Conservation (phyloP, 1,139 yeast genomes). For the Debaryomyces nepalensis region DNA sequence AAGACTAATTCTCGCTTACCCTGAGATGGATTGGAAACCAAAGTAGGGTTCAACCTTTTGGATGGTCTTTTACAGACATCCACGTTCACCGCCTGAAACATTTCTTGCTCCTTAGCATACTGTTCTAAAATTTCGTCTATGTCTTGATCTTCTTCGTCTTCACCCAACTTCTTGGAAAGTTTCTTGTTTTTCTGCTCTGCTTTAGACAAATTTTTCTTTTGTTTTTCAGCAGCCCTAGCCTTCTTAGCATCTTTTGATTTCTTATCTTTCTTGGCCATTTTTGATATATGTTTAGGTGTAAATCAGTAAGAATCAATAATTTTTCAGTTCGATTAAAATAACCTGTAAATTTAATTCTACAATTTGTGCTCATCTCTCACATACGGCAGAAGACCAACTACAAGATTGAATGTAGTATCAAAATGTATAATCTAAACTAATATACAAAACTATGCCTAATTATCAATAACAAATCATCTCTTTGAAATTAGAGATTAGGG, state of each 20-base stretch:
- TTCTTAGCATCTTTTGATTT: conserved; percentile 90
- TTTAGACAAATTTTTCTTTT: conserved; percentile 73
- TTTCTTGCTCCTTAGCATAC: conserved; percentile 78
- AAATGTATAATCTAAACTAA: conserved; percentile 8
- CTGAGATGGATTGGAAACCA: conserved; percentile 77
- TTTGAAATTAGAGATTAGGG: neutral
- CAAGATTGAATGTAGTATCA: conserved; percentile 1
- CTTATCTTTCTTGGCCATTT: conserved; percentile 84
- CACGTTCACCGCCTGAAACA: conserved; percentile 71
- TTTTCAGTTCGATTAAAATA: conserved; percentile 2
- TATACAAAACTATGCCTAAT: conserved; percentile 8
- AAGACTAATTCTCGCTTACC: conserved; percentile 77
- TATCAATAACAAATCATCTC: neutral
- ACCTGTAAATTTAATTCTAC: neutral
- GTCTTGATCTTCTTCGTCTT: conserved; percentile 85
- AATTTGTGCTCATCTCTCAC: conserved; percentile 3
- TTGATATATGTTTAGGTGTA: neutral
- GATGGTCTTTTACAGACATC: conserved; percentile 63
- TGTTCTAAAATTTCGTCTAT: conserved; percentile 83
- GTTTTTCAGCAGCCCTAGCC: conserved; percentile 85
- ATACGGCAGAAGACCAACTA: neutral
- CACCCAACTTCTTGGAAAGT: conserved; percentile 72
- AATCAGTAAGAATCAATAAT: conserved; percentile 1
- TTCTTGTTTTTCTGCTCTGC: conserved; percentile 77
- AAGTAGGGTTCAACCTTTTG: conserved; percentile 71